Base-by-base conservation (phyloP, 2,329 filamentous ascomycete genomes). In the Aspergillus viridinutans region DNA sequence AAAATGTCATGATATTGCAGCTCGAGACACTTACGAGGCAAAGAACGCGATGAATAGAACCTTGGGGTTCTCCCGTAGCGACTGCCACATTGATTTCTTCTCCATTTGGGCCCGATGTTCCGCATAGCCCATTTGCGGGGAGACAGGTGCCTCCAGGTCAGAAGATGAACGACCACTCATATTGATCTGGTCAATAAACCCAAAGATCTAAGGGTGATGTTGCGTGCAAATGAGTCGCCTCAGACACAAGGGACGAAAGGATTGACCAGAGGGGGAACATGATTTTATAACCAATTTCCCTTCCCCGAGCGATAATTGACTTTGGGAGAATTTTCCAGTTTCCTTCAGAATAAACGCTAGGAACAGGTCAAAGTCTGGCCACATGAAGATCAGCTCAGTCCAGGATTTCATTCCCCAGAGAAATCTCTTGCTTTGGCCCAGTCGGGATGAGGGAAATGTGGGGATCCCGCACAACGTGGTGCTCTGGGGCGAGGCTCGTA, bases 1-100 rank as follows among this genome's bases (percentile, higher is more conserved):
- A 10, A 20, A 0, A 25, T 32, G 23, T n/a, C 9, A 5, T 6
- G 4, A 8, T 5, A 25, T 2, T 17, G n/a, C 3, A 17, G 21
- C 5, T 12, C 5, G 10, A 40, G 10, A 25, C 20, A 59, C 63
- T 56, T 43, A 70, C 54, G 78, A 78, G 4, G 78, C 76, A 58
- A 81, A 81, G n/a, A 76, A 74, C 5, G 80, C 80, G 58, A 80
- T 82, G 12, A 80, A 68, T n/a, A 78, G 72, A 28, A 82, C 79
- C 67, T 81, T 82, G 21, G 71, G 71, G 52, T 78, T 80, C 3
- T 64, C 57, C n/a, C 58, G 58, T 23, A 68, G 56, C 3, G 65
- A 62, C 57, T 64, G 57, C 67, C 67, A 69, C 64, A 66, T 66
- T 3, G 63, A 64, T 51, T 65, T 63, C 45, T 64, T 68, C 9